Conservation (phyloP, 768 basidiomycete species). For the Pulveroboletus sp. region DNA sequence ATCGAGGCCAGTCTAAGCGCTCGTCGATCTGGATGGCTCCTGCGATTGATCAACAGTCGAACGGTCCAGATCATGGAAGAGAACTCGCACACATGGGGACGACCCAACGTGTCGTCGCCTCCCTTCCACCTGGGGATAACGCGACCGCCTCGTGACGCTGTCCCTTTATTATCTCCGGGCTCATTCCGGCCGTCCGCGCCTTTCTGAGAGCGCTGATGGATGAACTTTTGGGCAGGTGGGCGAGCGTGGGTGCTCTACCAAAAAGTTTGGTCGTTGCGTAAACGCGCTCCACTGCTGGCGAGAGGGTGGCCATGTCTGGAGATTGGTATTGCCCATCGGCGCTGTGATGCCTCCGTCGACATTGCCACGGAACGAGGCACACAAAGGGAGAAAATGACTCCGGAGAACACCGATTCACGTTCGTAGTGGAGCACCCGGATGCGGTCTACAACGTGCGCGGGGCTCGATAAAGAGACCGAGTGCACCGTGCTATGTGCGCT, state of each 20-base stretch:
- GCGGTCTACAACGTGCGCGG: constrained; percentile 4
- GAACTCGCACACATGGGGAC: background rate
- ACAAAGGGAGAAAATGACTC: too few species aligned
- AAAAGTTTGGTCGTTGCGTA: too few species aligned
- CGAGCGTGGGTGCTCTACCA: too few species aligned
- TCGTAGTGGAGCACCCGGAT: constrained; percentile 5
- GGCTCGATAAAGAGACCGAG: background rate
- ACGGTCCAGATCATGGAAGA: too few species aligned
- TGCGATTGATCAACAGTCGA: too few species aligned
- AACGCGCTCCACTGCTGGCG: too few species aligned
- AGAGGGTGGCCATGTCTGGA: too few species aligned
- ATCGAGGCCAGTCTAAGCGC: too few species aligned
- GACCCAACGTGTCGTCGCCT: background rate
- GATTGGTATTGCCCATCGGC: too few species aligned
- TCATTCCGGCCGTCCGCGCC: background rate
- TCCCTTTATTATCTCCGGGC: background rate
- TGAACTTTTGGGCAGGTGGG: background rate
- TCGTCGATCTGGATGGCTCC: too few species aligned
- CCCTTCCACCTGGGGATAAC: background rate
- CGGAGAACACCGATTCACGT: constrained; percentile 4
- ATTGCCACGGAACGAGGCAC: background rate
- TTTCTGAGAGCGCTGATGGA: background rate
- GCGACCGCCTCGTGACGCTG: background rate
- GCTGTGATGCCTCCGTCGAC: too few species aligned
- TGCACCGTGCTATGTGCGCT: too few species aligned